Evolutionary conservation across 2,329 filamentous ascomycete genomes (phyloP).

Genomic region (Aureobasidium lini): DNA sequence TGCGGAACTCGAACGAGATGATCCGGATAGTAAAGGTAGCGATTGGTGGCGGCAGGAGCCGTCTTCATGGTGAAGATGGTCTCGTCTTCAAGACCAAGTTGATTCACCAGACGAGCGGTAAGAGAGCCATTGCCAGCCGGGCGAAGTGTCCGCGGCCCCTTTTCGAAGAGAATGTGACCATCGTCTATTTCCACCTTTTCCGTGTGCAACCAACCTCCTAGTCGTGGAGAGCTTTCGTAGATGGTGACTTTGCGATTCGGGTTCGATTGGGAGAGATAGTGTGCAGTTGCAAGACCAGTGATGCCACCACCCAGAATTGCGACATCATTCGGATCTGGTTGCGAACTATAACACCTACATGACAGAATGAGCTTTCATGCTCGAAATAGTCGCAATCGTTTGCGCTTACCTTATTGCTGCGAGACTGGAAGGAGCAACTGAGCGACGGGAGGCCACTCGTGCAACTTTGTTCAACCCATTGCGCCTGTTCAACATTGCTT

Average conservation of each 20-base stretch:
- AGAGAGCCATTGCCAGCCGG: slow-evolving; percentile 53
- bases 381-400: neutral
- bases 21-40: slow-evolving; percentile 85
- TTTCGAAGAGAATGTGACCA: slow-evolving; percentile 66
- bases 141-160: slow-evolving; percentile 71
- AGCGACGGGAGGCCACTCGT: neutral
- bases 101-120: slow-evolving; percentile 61
- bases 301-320: slow-evolving; percentile 76
- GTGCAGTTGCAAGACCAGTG: slow-evolving; percentile 71
- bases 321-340: slow-evolving; percentile 33
- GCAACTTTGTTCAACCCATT: slow-evolving; percentile 9
- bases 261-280: slow-evolving; percentile 65
- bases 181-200: slow-evolving; percentile 55
- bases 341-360: slow-evolving; percentile 8
- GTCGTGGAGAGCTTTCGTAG: slow-evolving; percentile 61
- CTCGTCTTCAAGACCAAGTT: slow-evolving; percentile 50
- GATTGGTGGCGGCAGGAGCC: slow-evolving; percentile 51
- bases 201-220: slow-evolving; percentile 82
- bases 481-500: slow-evolving; percentile 11
- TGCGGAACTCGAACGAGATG: slow-evolving; percentile 60
- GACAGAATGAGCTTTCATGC: neutral
- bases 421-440: neutral
- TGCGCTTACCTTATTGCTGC: slow-evolving; percentile 1
- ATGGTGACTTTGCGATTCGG: slow-evolving; percentile 66
- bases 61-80: slow-evolving; percentile 47